Base-by-base conservation (phyloP, 805 yeast species). In the Candida andamanensis region DNA sequence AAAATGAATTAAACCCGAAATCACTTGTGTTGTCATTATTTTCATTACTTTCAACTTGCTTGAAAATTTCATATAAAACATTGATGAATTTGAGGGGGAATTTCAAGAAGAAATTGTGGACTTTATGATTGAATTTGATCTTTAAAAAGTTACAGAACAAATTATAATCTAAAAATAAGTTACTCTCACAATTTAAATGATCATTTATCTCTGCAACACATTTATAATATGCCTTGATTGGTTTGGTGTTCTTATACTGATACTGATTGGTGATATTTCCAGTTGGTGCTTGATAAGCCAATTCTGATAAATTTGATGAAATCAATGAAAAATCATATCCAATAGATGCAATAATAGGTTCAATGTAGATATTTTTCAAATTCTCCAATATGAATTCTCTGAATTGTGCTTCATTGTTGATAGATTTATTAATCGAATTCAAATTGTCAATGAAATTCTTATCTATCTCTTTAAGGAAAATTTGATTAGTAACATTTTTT, bases 311-410 rank as follows among this genome's bases (percentile, higher is more conserved):
- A 40, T 63, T 64, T n/a, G 60, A 43, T 9, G 58, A 43, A 12
- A 54, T 47, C 17, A 55, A 56, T 17, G 49, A 39, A 39, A 49
- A 58, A 33, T 52, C 52, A 36, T 52, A 41, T 17, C 54, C 53
- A 34, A 54, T 43, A 30, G 54, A 46, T 16, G 67, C 70, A 32
- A 64, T 46, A 29, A 63, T 50, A 6, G 68, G 69, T 29, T 64
- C 68, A 12, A 63, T 41, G 41, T 54, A 65, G 28, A 62, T 55
- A 33, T 55, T 53, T 26, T 49, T 51, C 36, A 65, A 51, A 36
- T 56, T 52, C 28, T 51, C 60, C 42, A 60, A 45, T 25, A 65
- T 42, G 31, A 53, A 47, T 26, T 54, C 52, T 18, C 68, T 54
- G 41, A 56, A 54, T 42, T 60, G 65, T 26, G 51, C 48, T 37